Percentiles rank a stretch among this genome's conserved stretches.
Conservation (phyloP, 2,329 filamentous ascomycete genomes). For the Aspergillus quadrilineatus region DNA sequence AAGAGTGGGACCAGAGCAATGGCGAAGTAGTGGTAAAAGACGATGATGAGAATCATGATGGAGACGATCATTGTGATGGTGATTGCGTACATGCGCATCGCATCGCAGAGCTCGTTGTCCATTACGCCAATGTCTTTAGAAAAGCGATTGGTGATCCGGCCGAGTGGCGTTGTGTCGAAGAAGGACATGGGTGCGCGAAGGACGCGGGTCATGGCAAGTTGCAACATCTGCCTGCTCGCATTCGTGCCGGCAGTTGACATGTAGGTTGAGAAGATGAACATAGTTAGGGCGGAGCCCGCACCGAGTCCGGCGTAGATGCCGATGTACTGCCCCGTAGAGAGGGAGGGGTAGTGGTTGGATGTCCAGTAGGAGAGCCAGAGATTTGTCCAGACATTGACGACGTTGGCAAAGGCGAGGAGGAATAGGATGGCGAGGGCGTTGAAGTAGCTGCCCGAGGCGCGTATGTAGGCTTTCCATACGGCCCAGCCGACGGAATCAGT, state of each 20-base stretch:
- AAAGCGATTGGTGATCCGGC: constrained; percentile 94
- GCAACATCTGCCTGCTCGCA: constrained; percentile 78
- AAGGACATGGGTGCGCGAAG: constrained; percentile 75
- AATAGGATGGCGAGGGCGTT: constrained; percentile 60
- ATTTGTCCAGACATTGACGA: constrained; percentile 80
- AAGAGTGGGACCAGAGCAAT: constrained; percentile 69
- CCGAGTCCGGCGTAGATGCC: constrained; percentile 71
- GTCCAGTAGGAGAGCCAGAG: constrained; percentile 96
- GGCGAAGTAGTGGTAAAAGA: constrained; percentile 89
- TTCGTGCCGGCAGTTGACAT: constrained; percentile 78
- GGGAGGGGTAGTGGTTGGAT: constrained; percentile 66
- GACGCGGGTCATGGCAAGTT: constrained; percentile 74
- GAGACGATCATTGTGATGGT: constrained; percentile 78
- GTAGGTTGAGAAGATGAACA: constrained; percentile 77
- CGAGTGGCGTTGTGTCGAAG: constrained; percentile 94
- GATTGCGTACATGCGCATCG: constrained; percentile 88
- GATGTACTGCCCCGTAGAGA: constrained; percentile 68
- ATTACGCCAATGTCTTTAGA: constrained; percentile 94
- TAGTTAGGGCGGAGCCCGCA: constrained; percentile 66
- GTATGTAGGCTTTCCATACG: constrained; percentile 76
- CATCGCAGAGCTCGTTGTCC: constrained; percentile 88
- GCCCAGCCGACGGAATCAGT: constrained; percentile 75
- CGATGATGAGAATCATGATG: constrained; percentile 86
- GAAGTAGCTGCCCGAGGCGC: constrained; percentile 68
- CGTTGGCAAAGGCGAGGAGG: constrained; percentile 71